Evolutionary conservation across 257 asterid genomes (phyloP).

Genomic region (Solanum paucissectum): DNA sequence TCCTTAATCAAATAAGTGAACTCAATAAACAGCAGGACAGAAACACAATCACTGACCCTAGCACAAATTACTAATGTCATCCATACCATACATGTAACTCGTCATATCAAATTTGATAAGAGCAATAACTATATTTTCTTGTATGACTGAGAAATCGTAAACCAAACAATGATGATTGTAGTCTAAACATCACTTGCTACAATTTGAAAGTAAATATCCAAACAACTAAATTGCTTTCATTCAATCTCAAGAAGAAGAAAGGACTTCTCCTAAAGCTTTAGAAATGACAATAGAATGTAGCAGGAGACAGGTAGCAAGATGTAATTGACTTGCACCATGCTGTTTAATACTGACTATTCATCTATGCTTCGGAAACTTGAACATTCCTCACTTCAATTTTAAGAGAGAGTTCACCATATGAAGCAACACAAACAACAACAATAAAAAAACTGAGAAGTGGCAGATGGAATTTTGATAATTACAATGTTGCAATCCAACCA

Average conservation of each 20-base stretch:
- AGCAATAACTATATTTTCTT: background rate
- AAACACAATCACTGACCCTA: background rate
- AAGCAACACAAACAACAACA: background rate
- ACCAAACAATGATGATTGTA: background rate
- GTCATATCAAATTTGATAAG: background rate
- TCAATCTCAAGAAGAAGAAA: background rate
- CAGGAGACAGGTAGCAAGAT: slow-evolving; percentile 2
- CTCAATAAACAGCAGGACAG: background rate
- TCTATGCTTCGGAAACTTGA: slow-evolving; percentile 6
- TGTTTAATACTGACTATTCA: background rate
- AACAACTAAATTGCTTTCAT: background rate
- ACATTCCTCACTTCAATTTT: background rate
- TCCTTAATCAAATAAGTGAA: background rate
- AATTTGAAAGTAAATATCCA: background rate
- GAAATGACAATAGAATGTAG: background rate
- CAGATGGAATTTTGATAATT: background rate
- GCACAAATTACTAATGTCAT: background rate
- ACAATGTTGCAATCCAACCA: background rate
- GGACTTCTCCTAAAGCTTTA: background rate
- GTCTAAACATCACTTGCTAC: background rate
- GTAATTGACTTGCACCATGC: background rate
- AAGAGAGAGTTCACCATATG: background rate
- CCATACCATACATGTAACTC: background rate
- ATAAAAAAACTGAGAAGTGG: background rate
- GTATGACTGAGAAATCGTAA: background rate